These are phyloP conservation scores for Camelina neglecta DNA, from an alignment of 345 rosid genomes.

Conservation along the genomic window DNA sequence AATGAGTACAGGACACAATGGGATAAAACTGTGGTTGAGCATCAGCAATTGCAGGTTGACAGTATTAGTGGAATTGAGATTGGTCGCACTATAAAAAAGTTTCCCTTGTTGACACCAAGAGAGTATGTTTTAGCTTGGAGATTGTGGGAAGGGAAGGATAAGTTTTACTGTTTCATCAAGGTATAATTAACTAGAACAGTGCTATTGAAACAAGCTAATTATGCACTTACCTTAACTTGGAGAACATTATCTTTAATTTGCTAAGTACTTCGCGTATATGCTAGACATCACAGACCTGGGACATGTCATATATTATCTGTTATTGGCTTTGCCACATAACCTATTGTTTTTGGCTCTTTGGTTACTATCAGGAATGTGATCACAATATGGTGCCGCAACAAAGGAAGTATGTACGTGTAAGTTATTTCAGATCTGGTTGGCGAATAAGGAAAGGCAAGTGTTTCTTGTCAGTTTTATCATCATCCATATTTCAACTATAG, in stretches of 20 bases:
- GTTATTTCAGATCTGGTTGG: conserved; percentile 93
- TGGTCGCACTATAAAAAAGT: conserved; percentile 81
- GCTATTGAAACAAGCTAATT: not conserved
- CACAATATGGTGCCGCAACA: conserved; percentile 69
- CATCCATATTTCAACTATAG: not conserved
- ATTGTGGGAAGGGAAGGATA: conserved; percentile 84
- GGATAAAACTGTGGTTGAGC: conserved; percentile 80
- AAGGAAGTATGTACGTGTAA: conserved; percentile 82
- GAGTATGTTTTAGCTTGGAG: conserved; percentile 89
- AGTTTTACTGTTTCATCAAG: conserved; percentile 86
- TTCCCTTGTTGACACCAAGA: conserved; percentile 82
- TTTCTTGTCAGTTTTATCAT: not conserved
- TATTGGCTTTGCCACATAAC: too few species aligned
- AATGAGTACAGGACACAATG: conserved; percentile 78
- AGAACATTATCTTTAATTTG: too few species aligned
- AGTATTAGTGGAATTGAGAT: conserved; percentile 63
- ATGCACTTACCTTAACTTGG: too few species aligned
- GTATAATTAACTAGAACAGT: conserved; percentile 37
- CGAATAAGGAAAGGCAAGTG: conserved; percentile 76
- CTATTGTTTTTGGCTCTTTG: conserved; percentile 3
- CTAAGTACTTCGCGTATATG: too few species aligned
- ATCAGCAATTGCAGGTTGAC: conserved; percentile 72
- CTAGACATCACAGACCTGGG: too few species aligned
- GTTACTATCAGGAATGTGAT: conserved; percentile 68
- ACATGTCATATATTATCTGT: too few species aligned